Conservation (phyloP, 495 filamentous ascomycete species). For the Aspergillus ostianus region DNA sequence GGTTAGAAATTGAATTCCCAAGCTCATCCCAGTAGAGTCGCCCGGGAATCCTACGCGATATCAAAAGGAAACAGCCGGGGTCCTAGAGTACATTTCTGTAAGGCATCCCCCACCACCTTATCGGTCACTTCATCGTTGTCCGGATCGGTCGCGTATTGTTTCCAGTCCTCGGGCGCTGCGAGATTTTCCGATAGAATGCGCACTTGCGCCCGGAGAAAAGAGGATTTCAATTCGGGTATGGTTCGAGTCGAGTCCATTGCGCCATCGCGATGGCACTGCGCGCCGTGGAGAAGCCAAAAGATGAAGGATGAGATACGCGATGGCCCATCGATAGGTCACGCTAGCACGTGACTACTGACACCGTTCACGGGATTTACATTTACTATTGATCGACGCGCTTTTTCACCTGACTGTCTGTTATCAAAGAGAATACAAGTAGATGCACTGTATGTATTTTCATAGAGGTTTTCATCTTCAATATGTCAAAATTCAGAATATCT, state of each 20-base stretch:
- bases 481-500: background rate
- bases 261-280: slow-evolving; percentile 17
- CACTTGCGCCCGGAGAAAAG: slow-evolving; percentile 62
- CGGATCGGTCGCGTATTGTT: slow-evolving; percentile 38
- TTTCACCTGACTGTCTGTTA: too few relatives aligned
- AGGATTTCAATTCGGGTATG: slow-evolving; percentile 61
- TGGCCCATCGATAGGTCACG: slow-evolving; percentile 22
- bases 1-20: background rate
- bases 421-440: too few relatives aligned
- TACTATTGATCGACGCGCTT: too few relatives aligned
- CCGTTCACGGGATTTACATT: too few relatives aligned
- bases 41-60: background rate
- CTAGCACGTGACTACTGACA: slow-evolving; percentile 8
- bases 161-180: slow-evolving; percentile 57
- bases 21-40: background rate
- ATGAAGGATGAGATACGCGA: slow-evolving; percentile 3
- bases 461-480: background rate
- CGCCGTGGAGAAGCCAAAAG: slow-evolving; percentile 9
- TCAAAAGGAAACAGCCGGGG: background rate
- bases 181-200: slow-evolving; percentile 59
- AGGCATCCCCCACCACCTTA: slow-evolving; percentile 53
- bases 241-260: slow-evolving; percentile 48
- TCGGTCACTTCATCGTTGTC: slow-evolving; percentile 51
- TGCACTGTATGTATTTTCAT: too few relatives aligned
- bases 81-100: slow-evolving; percentile 45